phyloP scores from a whole-genome alignment of 352 stramenopile species.

The Phytopythium montanum region DNA sequence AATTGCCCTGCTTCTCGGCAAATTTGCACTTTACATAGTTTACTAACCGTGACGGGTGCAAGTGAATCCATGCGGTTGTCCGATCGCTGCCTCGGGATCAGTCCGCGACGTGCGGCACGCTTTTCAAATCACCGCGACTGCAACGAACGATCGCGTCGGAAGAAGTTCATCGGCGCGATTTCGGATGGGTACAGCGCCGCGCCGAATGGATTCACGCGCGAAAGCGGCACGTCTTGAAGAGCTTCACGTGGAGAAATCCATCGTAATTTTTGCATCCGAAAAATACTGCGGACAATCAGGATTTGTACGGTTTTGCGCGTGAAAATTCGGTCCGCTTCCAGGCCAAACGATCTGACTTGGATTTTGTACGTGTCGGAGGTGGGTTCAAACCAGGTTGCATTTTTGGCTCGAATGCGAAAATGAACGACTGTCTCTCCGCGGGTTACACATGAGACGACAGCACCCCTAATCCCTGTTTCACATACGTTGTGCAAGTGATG shows the following conservation, averaged over 20 bases:
- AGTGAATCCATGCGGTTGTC: not conserved
- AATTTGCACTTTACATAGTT: too few species aligned
- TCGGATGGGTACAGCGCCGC: too few species aligned
- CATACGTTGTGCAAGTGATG: not conserved
- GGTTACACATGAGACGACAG: not conserved
- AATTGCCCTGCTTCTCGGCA: too few species aligned
- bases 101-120: not conserved
- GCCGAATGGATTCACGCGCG: too few species aligned
- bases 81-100: not conserved
- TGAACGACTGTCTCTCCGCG: not conserved
- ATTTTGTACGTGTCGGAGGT: not conserved
- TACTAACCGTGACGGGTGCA: too few species aligned
- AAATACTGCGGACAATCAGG: not conserved
- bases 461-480: not conserved
- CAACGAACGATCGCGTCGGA: too few species aligned
- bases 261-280: not conserved
- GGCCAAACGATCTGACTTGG: too few species aligned
- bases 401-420: not conserved
- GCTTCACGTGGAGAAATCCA: constrained; percentile 1
- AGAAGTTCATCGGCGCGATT: too few species aligned
- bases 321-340: not conserved
- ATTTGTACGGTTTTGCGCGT: not conserved
- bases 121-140: constrained; percentile 1
- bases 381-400: not conserved
- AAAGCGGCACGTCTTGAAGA: too few species aligned